Percentiles rank a stretch among this genome's conserved stretches.
These are phyloP conservation scores for Rhizophagus prolifer DNA, from an alignment of 192 early-diverging fungal genomes.

Conservation along the genomic window DNA sequence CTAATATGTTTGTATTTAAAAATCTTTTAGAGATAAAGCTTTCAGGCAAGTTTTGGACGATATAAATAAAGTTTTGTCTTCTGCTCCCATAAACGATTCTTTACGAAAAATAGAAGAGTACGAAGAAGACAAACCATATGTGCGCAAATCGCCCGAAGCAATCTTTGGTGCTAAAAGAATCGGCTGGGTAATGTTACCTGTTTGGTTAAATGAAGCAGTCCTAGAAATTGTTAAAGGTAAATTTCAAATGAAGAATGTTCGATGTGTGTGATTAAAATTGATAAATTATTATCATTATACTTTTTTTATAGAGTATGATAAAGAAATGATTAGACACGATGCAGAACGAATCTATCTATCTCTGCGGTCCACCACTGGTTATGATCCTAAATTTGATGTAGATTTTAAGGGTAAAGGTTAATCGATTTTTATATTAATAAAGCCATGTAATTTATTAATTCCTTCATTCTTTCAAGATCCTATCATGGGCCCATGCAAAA, in stretches of 20 bases:
- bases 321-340: constrained; percentile 47
- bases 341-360: constrained; percentile 54
- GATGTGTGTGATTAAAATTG: background rate
- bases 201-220: constrained; percentile 36
- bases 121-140: background rate
- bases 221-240: constrained; percentile 30
- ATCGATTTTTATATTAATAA: background rate
- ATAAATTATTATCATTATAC: background rate
- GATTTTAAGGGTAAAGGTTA: background rate
- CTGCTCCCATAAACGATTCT: background rate
- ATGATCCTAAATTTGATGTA: background rate
- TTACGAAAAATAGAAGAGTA: background rate
- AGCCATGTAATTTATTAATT: background rate
- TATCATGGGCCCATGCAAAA: constrained; percentile 7
- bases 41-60: constrained; percentile 3
- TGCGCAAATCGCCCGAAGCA: constrained; percentile 35
- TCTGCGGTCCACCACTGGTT: constrained; percentile 48
- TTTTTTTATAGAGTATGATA: constrained; percentile 38
- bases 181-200: constrained; percentile 39
- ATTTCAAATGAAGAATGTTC: background rate
- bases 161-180: constrained; percentile 45
- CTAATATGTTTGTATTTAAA: background rate
- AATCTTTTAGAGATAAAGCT: background rate
- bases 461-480: background rate
- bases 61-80: background rate